phyloP scores from a whole-genome alignment of 768 basidiomycete genomes.

The Termitomyces sp. region DNA sequence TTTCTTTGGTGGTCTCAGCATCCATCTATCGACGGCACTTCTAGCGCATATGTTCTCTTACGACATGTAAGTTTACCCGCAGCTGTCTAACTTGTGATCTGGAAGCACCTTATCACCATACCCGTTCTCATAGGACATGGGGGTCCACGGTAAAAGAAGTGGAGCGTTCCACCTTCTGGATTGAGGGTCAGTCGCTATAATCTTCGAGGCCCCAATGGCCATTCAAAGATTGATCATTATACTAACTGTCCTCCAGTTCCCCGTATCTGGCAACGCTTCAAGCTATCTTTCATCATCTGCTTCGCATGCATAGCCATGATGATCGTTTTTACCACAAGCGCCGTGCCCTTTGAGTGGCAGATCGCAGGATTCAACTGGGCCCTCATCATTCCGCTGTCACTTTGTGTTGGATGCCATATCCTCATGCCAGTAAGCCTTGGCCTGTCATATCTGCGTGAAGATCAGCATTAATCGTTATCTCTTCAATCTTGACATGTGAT shows the following conservation, averaged over 20 bases:
- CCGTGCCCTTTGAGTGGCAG: slow-evolving; percentile 62
- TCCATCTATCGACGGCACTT: slow-evolving; percentile 64
- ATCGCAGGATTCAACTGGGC: slow-evolving; percentile 63
- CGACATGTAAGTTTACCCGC: slow-evolving; percentile 34
- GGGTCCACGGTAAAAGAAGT: slow-evolving; percentile 72
- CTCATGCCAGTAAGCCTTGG: slow-evolving; percentile 57
- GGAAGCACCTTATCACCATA: not conserved
- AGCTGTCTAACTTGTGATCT: not conserved
- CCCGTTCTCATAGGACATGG: slow-evolving; percentile 36
- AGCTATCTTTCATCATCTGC: slow-evolving; percentile 62
- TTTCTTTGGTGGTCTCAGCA: slow-evolving; percentile 72
- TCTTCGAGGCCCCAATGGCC: not conserved
- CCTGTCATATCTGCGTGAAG: not conserved
- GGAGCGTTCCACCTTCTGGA: slow-evolving; percentile 83
- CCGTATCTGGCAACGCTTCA: slow-evolving; percentile 77
- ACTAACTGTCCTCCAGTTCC: slow-evolving; percentile 41
- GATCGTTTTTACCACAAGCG: slow-evolving; percentile 47
- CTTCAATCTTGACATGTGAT: slow-evolving; percentile 6
- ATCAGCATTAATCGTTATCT: not conserved
- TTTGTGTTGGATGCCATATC: slow-evolving; percentile 64
- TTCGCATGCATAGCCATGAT: slow-evolving; percentile 54
- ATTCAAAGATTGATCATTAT: not conserved
- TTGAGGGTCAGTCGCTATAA: slow-evolving; percentile 41
- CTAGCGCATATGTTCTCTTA: slow-evolving; percentile 67
- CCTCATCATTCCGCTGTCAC: slow-evolving; percentile 65